A percentile compares a stretch with the other conserved stretches of the same genome.
phyloP scores from a whole-genome alignment of 768 basidiomycete species.

The Leucosporidium yakuticum region DNA sequence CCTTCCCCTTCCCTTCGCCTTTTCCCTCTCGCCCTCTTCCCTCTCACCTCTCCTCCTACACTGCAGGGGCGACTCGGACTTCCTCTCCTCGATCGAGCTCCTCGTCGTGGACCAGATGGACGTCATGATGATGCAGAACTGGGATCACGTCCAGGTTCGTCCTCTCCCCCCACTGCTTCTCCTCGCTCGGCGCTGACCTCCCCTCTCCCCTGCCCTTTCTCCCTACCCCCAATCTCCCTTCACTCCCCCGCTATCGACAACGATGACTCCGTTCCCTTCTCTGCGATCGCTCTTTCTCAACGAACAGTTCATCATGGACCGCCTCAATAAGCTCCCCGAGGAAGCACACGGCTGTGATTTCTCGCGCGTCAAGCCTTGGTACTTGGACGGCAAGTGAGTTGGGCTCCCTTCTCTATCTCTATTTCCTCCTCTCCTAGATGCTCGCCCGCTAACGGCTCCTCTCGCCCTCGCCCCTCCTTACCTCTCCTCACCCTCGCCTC shows the following conservation, averaged over 20 bases:
- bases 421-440: slow-evolving; percentile 6
- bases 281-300: no score
- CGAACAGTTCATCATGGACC: slow-evolving; percentile 55
- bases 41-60: background rate
- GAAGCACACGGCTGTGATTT: slow-evolving; percentile 92
- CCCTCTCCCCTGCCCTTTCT: background rate
- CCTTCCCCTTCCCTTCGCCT: background rate
- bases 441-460: no score
- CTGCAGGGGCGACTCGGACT: slow-evolving; percentile 65
- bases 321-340: slow-evolving; percentile 82
- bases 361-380: slow-evolving; percentile 96
- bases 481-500: no score
- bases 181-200: background rate
- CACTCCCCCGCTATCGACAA: background rate
- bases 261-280: background rate
- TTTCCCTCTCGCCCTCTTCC: no score
- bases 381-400: slow-evolving; percentile 83
- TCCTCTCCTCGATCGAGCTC: slow-evolving; percentile 87
- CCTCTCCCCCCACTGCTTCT: background rate
- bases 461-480: no score
- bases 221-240: background rate
- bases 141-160: slow-evolving; percentile 89
- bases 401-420: no score
- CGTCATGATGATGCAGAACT: slow-evolving; percentile 94
- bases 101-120: slow-evolving; percentile 88